Conservation (phyloP, 768 basidiomycete species). For the Collybia sp. region DNA sequence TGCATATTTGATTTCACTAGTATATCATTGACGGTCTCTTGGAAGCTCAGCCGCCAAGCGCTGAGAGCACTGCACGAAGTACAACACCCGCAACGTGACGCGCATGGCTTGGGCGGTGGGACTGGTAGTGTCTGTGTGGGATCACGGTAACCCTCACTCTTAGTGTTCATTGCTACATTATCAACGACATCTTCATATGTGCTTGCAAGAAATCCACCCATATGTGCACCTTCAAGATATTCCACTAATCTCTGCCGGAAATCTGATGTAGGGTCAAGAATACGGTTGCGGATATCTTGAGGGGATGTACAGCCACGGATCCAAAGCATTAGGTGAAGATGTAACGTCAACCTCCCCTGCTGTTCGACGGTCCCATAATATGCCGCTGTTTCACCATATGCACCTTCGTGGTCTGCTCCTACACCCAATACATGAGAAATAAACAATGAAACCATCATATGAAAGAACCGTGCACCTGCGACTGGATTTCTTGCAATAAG, state of each 20-base stretch:
- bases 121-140: background rate
- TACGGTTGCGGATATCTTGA: constrained; percentile 21
- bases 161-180: background rate
- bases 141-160: background rate
- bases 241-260: background rate
- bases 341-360: constrained; percentile 30
- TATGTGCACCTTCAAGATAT: background rate
- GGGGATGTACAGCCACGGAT: constrained; percentile 20
- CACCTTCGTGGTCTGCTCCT: constrained; percentile 7
- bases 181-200: background rate
- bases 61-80: background rate
- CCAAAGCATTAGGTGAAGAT: constrained; percentile 34
- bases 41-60: background rate
- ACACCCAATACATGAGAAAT: constrained; percentile 19
- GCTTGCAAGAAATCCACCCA: background rate
- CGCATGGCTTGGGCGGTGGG: background rate
- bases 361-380: constrained; percentile 30
- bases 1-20: background rate
- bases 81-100: background rate
- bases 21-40: background rate
- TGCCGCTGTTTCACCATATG: constrained; percentile 20
- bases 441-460: constrained; percentile 21
- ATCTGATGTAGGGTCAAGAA: constrained; percentile 14
- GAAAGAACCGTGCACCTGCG: constrained; percentile 25
- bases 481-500: constrained; percentile 20